A percentile compares a stretch with the other conserved stretches of the same genome.
phyloP scores from a whole-genome alignment of 2,329 filamentous ascomycete species.

The Mycosphaerella sp. region DNA sequence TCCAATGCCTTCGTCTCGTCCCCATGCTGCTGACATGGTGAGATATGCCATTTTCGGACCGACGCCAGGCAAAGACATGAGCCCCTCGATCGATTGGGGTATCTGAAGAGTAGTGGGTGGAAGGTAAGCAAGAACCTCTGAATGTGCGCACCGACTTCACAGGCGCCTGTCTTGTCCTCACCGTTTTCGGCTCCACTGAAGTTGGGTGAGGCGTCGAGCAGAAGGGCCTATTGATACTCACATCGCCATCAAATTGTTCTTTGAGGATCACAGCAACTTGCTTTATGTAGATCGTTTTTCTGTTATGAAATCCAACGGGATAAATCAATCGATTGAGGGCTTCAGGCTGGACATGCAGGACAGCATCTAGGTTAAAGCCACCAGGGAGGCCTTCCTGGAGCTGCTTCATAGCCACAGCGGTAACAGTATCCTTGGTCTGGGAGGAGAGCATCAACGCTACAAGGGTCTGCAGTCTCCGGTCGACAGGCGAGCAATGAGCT shows the following conservation, averaged over 20 bases:
- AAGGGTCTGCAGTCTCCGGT: slow-evolving; percentile 77
- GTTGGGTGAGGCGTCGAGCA: too few relatives aligned
- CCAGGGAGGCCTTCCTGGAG: slow-evolving; percentile 66
- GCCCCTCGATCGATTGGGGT: slow-evolving; percentile 66
- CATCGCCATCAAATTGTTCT: slow-evolving; percentile 62
- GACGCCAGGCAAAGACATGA: slow-evolving; percentile 75
- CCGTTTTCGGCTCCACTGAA: too few relatives aligned
- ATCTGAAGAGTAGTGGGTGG: slow-evolving; percentile 41
- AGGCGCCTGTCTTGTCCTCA: too few relatives aligned
- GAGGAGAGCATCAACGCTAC: slow-evolving; percentile 84
- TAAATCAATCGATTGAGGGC: slow-evolving; percentile 67
- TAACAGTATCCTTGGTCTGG: slow-evolving; percentile 91
- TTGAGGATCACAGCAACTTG: slow-evolving; percentile 51
- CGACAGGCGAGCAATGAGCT: slow-evolving; percentile 43
- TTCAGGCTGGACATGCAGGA: slow-evolving; percentile 63
- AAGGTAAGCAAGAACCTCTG: too few relatives aligned
- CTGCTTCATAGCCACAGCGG: slow-evolving; percentile 71
- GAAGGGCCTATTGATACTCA: too few relatives aligned
- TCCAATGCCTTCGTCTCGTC: slow-evolving; percentile 68
- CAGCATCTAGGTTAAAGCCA: slow-evolving; percentile 66
- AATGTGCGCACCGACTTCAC: too few relatives aligned
- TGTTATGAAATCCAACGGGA: slow-evolving; percentile 89
- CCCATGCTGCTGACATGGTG: slow-evolving; percentile 71
- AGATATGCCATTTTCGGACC: slow-evolving; percentile 94
- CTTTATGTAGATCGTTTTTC: slow-evolving; percentile 83